A percentile compares a stretch with the other conserved stretches of the same genome.
phyloP scores from a whole-genome alignment of 106 monocot species.

The Allium fistulosum region DNA sequence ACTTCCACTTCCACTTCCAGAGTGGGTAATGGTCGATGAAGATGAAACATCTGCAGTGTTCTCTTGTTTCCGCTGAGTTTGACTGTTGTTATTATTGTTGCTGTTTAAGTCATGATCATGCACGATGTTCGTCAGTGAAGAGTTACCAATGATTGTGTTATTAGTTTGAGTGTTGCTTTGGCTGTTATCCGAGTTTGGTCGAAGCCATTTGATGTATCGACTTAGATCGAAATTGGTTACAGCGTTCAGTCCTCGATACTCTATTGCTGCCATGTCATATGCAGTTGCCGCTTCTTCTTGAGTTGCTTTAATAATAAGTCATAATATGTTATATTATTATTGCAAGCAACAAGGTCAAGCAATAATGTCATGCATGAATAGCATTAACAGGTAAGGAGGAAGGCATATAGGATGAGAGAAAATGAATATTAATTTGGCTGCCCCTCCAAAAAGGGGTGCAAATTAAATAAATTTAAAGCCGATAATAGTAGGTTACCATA shows the following conservation, averaged over 20 bases:
- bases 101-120: no score
- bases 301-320: slow-evolving; percentile 5
- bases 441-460: neutral
- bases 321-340: no score
- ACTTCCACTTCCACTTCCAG: neutral
- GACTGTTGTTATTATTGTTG: neutral
- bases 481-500: slow-evolving; percentile 11
- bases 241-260: slow-evolving; percentile 74
- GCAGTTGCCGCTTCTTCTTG: slow-evolving; percentile 85
- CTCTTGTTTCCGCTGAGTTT: neutral
- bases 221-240: slow-evolving; percentile 85
- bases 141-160: neutral
- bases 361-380: no score
- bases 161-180: neutral
- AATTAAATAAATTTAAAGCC: neutral
- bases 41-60: neutral
- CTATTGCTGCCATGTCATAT: slow-evolving; percentile 92
- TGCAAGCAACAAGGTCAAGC: no score
- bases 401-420: no score
- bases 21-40: neutral
- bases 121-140: neutral
- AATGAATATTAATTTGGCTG: no score
- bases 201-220: slow-evolving; percentile 57
- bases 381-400: no score
- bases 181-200: slow-evolving; percentile 3